Base-by-base conservation (phyloP, 768 basidiomycete genomes). In the Trametes sanguinea region DNA sequence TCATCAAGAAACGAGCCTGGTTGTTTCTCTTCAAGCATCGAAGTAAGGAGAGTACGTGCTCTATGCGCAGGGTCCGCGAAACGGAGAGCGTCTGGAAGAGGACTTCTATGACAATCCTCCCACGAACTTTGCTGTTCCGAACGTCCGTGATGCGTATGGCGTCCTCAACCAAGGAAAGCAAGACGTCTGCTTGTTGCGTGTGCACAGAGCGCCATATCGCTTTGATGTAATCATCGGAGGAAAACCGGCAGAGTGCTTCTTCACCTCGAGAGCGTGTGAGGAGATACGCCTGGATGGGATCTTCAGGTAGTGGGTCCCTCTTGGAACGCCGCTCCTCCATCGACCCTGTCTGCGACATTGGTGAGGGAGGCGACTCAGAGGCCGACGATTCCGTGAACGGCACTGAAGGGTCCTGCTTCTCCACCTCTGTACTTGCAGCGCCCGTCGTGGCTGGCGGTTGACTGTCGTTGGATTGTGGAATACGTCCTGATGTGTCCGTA, bases 151-250 rank as follows among this genome's bases (percentile, higher is more conserved):
- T 27, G 32, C 43, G 16, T 17, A 61, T 43, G 7, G 54, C 60
- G 46, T 67, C 66, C 39, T 52, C 27, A 22, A 64, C 60, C 16
- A 67, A 45, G 5, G 22, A 13, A 6, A 33, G 52, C n/a, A 62
- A 10, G 56, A 56, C 29, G n/a, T 67, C 55, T 13, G 17, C 22
- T 39, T 22, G 32, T 40, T 61, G 29, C 13, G 13, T 29, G 33
- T 39, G 35, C 44, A 47, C 43, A 4, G 40, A 54, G 10, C 16
- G 46, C 48, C 57, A 59, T 39, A 59, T 42, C 27, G 57, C 57
- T 27, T 50, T 32, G 6, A 42, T 29, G 50, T 44, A 44, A 50
- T 22, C 43, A 40, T 51, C 50, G 42, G 46, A 37, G 29, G 43
- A 43, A 16, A 46, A 33, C 9, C 33, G 32, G 32, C 35, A 37